Conservation (phyloP, 2,329 filamentous ascomycete genomes). For the Cordyceps pruinosa region DNA sequence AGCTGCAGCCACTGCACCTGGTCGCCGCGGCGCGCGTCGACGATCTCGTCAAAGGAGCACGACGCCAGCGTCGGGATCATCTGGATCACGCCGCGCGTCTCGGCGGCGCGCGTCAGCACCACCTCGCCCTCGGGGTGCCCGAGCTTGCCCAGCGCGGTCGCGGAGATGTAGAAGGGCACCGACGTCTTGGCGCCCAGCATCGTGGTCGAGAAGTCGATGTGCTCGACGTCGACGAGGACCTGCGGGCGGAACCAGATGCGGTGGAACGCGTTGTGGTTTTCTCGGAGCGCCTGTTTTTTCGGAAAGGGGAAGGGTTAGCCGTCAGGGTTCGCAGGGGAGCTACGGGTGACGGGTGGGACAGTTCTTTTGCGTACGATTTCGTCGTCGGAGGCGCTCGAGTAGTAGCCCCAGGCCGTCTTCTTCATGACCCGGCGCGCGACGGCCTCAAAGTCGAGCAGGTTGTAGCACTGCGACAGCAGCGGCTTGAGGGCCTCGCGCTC, state of each 20-base stretch:
- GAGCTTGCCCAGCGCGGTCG: conserved; percentile 90
- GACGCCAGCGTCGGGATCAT: conserved; percentile 98
- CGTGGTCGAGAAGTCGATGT: conserved; percentile 78
- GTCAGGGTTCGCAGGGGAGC: too few species aligned
- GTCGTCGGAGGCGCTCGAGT: conserved; percentile 72
- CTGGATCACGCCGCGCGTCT: conserved; percentile 84
- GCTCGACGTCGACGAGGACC: conserved; percentile 81
- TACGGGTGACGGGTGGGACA: too few species aligned
- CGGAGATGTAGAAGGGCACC: conserved; percentile 93
- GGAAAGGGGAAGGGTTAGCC: background rate
- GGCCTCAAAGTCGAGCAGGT: conserved; percentile 90
- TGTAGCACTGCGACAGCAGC: conserved; percentile 79
- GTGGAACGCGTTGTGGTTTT: conserved; percentile 94
- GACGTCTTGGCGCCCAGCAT: conserved; percentile 85
- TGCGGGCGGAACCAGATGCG: conserved; percentile 94
- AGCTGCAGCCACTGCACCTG: conserved; percentile 96
- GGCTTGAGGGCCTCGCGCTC: conserved; percentile 72
- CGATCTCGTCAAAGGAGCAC: conserved; percentile 94
- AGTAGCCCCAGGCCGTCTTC: conserved; percentile 95
- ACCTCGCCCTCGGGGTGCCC: conserved; percentile 93
- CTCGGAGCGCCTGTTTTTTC: conserved; percentile 87
- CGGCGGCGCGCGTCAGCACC: conserved; percentile 74
- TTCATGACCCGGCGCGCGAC: conserved; percentile 90
- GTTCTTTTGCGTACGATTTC: conserved; percentile 35
- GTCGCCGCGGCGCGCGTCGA: conserved; percentile 70